Evolutionary conservation across 345 rosid genomes (phyloP), one percentile per base, ranked within the genome.

Genomic region (Populus alba): DNA sequence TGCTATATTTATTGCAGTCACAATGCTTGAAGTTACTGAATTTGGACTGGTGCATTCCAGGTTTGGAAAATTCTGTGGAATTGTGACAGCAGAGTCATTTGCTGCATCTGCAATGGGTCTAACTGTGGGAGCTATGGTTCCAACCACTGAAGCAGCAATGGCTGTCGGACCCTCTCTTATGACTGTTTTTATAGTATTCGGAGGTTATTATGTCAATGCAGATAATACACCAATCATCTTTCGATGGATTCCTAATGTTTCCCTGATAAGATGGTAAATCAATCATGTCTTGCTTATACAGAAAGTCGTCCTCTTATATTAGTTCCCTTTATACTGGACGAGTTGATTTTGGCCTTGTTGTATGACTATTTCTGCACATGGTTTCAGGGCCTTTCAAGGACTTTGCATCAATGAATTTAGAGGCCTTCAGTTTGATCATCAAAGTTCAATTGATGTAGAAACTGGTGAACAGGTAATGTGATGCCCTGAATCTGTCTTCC

Each of bases 71-170:
- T 96, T 96, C 84, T 92, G 97, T 78, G 99, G 99, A 77, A 90
- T 93, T 72, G 91, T 93, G 81, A 96, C 97, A 41, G 85, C 84
- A 77, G 99, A 96, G 86, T 96, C 97, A 45, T 93, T 93, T 90
- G 91, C 99, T 79, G 99, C 99, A 59, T 96, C 99, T 76, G 99
- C 99, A 61, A 92, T 96, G 99, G 99, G 98, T 75, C 91, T 96
- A 74, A 93, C 99, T 45, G 99, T 92, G 37, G 99, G 98, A 79
- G 98, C 98, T 67, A 93, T 93, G 96, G 98, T 89, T 71, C 97
- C 98, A n/a, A 93, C 86, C 74, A 88, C 97, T 62, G 99, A 96
- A 86, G 99, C 99, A 82, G 99, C 99, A 73, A 94, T 92, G 99
- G 97, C 99, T 16, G 80, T 96, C 33, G 99, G 99, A 57, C 99